Conservation (phyloP, 768 basidiomycete species). For the Lyophyllum atratum region DNA sequence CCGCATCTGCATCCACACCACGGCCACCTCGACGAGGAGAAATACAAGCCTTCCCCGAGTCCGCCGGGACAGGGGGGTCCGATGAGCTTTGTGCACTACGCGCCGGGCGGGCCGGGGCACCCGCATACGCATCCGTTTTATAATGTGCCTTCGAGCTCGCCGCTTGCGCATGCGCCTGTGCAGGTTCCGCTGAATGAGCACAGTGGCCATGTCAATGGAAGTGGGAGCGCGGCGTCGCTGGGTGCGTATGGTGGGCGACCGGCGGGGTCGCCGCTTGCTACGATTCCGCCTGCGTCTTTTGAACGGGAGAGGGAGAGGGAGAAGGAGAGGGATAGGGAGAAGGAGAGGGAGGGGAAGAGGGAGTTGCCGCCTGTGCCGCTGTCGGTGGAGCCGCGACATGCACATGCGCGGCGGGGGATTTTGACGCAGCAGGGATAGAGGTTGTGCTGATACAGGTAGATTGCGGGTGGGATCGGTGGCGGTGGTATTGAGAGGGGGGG, state of each 20-base stretch:
- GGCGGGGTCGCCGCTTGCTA: conserved; percentile 40
- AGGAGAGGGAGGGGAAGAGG: conserved; percentile 55
- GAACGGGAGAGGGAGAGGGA: conserved; percentile 56
- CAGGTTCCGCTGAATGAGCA: conserved; percentile 29
- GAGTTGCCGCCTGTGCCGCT: conserved; percentile 46
- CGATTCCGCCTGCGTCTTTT: conserved; percentile 48
- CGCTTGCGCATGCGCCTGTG: conserved; percentile 45
- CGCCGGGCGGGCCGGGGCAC: conserved; percentile 36
- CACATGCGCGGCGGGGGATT: conserved; percentile 36
- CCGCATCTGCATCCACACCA: conserved; percentile 16
- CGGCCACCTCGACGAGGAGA: conserved; percentile 27
- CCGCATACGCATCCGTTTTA: conserved; percentile 31
- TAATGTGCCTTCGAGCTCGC: conserved; percentile 57
- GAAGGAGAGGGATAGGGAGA: conserved; percentile 44
- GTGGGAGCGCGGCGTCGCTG: conserved; percentile 29
- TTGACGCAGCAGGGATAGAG: conserved; percentile 34
- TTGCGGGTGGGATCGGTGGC: too few relatives aligned
- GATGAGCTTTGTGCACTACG: conserved; percentile 62
- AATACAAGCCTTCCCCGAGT: conserved; percentile 64
- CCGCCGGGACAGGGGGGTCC: conserved; percentile 48
- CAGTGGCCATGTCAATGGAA: too few relatives aligned
- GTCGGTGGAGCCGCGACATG: conserved; percentile 40
- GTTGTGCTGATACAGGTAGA: too few relatives aligned
- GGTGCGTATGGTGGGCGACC: conserved; percentile 31
- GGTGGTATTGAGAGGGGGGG: background rate